A percentile compares a stretch with the other conserved stretches of the same genome.
Conservation (phyloP, 2,329 filamentous ascomycete species). For the Diaporthe nobilis region DNA sequence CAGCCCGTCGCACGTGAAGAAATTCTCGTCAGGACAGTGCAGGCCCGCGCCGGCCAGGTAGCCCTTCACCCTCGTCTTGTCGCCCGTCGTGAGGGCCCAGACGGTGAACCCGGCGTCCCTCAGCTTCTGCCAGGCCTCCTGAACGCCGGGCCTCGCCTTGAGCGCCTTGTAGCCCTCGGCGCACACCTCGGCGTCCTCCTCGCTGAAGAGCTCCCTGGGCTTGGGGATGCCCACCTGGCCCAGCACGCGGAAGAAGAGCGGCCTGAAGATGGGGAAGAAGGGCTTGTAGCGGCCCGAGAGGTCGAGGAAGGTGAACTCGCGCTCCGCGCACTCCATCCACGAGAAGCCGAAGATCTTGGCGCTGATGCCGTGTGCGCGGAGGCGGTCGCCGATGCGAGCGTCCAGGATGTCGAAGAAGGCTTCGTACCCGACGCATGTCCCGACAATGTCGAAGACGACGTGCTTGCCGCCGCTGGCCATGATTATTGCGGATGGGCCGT, state of each 20-base stretch:
- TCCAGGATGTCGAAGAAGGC: conserved; percentile 59
- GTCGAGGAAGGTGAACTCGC: conserved; percentile 64
- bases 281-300: conserved; percentile 58
- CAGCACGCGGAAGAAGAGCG: conserved; percentile 64
- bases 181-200: conserved; percentile 57
- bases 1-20: conserved; percentile 64
- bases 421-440: conserved; percentile 64
- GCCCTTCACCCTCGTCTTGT: conserved; percentile 62
- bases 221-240: conserved; percentile 59
- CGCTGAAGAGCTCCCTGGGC: conserved; percentile 57
- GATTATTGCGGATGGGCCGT: background rate
- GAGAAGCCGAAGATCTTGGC: conserved; percentile 59
- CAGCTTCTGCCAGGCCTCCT: conserved; percentile 59
- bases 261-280: conserved; percentile 58
- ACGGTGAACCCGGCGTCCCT: conserved; percentile 63
- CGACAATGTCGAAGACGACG: conserved; percentile 67
- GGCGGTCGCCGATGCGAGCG: conserved; percentile 56
- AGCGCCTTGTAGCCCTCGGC: conserved; percentile 55
- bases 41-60: conserved; percentile 66
- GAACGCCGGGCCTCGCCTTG: conserved; percentile 55
- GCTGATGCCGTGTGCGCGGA: conserved; percentile 56
- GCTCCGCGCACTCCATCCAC: conserved; percentile 63
- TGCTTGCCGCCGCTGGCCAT: conserved; percentile 52
- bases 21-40: conserved; percentile 64
- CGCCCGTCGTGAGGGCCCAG: conserved; percentile 68